Base-by-base conservation (phyloP, 805 yeast genomes). In the Suhomyces sp. region DNA sequence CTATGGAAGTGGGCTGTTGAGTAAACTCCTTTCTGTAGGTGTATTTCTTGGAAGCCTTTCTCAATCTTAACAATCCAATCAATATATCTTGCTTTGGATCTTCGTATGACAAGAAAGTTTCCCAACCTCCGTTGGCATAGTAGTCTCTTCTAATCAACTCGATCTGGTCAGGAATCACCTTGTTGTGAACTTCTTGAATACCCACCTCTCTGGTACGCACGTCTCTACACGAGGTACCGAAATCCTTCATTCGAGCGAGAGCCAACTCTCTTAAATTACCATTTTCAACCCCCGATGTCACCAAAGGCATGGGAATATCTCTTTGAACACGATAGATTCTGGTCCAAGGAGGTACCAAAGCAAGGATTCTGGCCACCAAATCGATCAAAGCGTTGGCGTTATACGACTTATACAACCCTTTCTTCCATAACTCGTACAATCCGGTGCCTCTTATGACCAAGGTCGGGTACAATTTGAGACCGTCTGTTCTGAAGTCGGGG, bases 251-350 rank as follows among this genome's bases (percentile, higher is more conserved):
- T 72, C 99, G 83, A 1, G 97, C 97, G 47, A 94, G 76, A 0
- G 99, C 98, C 58, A 94, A 77, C 69, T 94, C 99, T 66, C 99
- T 80, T 64, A 94, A 78, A 64, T 94, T 94, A 62, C 99, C 99
- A 69, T 94, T 94, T 62, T 94, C 99, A 41, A 94, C 99, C 62
- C 99, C 99, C 1, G 97, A 87, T 0, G 97, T 88, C 43, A 94
- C 99, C 60, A 94, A 77, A 0, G 99, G 99, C 99, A 94, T 94
- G 17, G 99, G 99, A 52, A 94, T 94, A 78, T 94, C 99, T 76
- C 99, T 82, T 73, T 94, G 99, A 20, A 94, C 99, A 69, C 99
- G 85, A 69, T 94, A 94, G 61, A 94, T 94, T 73, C 99, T 85
- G 3, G 99, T 94, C 99, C 99, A 94, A 3, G 99, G 99, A 22